Percentiles rank a stretch among this genome's conserved stretches.
These are phyloP conservation scores for Alternaria alternata DNA, from an alignment of 2,329 filamentous ascomycete genomes.

Conservation along the genomic window DNA sequence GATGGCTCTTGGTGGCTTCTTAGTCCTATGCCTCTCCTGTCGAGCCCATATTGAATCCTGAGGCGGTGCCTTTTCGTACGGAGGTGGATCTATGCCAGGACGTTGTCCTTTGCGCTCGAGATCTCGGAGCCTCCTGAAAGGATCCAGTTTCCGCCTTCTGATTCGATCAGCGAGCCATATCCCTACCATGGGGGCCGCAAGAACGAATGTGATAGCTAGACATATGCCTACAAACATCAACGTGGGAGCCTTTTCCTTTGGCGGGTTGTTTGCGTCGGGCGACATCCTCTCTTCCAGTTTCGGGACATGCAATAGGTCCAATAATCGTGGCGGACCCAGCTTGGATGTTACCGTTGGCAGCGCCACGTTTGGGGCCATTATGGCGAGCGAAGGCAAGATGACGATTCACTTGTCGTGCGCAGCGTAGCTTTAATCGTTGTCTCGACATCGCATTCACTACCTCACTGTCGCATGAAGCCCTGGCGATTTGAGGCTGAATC, in stretches of 20 bases:
- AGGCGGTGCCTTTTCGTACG: neutral
- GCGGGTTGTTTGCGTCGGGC: neutral
- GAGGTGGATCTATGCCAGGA: neutral
- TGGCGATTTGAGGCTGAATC: conserved; percentile 9
- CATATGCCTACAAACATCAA: conserved; percentile 10
- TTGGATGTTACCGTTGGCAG: neutral
- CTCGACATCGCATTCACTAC: neutral
- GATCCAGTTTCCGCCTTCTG: conserved; percentile 6
- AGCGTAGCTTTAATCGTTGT: neutral
- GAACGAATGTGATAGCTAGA: neutral
- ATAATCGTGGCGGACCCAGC: neutral
- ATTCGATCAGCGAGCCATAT: conserved; percentile 8
- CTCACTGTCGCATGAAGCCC: neutral
- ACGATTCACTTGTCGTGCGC: neutral
- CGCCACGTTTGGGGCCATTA: neutral
- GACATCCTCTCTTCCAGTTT: neutral
- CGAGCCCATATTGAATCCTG: conserved; percentile 9
- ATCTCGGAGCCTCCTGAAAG: conserved; percentile 4
- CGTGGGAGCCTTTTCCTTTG: neutral
- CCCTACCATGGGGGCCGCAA: conserved; percentile 9
- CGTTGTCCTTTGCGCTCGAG: neutral
- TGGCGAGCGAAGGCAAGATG: neutral
- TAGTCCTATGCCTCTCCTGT: conserved; percentile 4
- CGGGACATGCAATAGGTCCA: neutral
- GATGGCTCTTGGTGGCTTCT: conserved; percentile 3